Conservation (phyloP, 345 rosid species). For the Eucalyptus regnans region DNA sequence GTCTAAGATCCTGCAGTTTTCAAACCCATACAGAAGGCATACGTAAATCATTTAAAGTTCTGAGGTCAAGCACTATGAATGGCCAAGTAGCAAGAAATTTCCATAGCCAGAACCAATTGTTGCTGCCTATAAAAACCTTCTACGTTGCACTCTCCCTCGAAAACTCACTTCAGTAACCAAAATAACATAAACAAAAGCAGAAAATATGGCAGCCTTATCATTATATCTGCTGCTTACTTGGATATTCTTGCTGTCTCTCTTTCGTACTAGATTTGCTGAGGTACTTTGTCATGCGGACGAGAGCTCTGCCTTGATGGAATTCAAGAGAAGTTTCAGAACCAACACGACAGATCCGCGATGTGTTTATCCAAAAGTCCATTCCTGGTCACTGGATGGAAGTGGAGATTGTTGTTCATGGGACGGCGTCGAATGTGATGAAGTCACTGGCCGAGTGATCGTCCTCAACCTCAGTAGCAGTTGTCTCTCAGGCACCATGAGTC, state of each 20-base stretch:
- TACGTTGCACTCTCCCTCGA: not conserved
- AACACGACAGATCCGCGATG: rapidly evolving
- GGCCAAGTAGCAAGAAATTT: too few relatives aligned
- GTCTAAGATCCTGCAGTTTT: too few relatives aligned
- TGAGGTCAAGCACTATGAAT: too few relatives aligned
- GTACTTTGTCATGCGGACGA: not conserved
- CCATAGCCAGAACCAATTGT: too few relatives aligned
- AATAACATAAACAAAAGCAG: not conserved
- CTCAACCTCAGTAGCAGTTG: not conserved
- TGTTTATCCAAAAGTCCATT: not conserved
- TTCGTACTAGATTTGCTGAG: not conserved
- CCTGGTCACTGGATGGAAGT: not conserved
- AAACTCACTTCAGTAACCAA: not conserved
- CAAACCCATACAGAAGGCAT: too few relatives aligned
- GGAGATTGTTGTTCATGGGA: not conserved
- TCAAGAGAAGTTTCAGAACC: not conserved
- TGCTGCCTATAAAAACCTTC: too few relatives aligned
- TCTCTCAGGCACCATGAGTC: not conserved
- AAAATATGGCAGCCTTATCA: not conserved
- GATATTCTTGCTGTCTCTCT: not conserved
- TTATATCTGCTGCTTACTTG: not conserved
- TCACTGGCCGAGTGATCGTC: not conserved
- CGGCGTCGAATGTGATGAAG: not conserved
- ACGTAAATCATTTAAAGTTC: too few relatives aligned
- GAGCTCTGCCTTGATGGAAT: not conserved